Base-by-base conservation (phyloP, 2,329 filamentous ascomycete genomes). In the Xenoacremonium recifei region DNA sequence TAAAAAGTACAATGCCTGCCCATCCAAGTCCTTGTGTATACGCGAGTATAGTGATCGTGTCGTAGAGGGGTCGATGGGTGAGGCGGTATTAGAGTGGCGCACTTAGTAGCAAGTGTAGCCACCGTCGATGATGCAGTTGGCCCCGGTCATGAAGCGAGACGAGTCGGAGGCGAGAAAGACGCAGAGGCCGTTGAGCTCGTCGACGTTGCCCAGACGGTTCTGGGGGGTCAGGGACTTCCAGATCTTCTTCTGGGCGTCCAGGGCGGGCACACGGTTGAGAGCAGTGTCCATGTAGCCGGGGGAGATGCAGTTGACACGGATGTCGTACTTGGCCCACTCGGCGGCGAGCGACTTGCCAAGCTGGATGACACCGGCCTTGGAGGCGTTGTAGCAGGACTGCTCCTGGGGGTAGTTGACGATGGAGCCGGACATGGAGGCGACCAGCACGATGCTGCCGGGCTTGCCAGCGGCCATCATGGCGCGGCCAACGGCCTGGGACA, bases 271-370 rank as follows among this genome's bases (percentile, higher is more conserved):
- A 46, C 84, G 82, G 78, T 89, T 91, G 49, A 89, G 74, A 5
- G 84, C 85, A 5, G 87, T 93, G 72, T 91, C 86, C 83, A 92
- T 91, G 73, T 92, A 92, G 21, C 87, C 87, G 16, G 88, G 87
- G 6, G 83, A 88, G 68, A 92, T 89, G 66, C 81, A 85, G 77
- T 93, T 93, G 59, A 91, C 87, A 27, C 87, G 84, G 61, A 92
- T 89, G 55, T 77, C 76, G 67, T 89, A 77, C 69, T 87, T 85
- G 58, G 87, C 85, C 87, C 88, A 92, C 70, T 93, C 88, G 41
- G 87, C 86, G 32, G 86, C 87, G 18, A 93, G 79, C 4, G 85
- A 89, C 73, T 87, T 89, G 67, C 81, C 85, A 39, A 91, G 77
- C 68, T 88, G 84, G 52, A 89, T 79, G 27, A 90, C 85, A 56